A percentile compares a stretch with the other conserved stretches of the same genome.
phyloP scores from a whole-genome alignment of 1,284 basidiomycete genomes.

The Ustilago vetiveriae region DNA sequence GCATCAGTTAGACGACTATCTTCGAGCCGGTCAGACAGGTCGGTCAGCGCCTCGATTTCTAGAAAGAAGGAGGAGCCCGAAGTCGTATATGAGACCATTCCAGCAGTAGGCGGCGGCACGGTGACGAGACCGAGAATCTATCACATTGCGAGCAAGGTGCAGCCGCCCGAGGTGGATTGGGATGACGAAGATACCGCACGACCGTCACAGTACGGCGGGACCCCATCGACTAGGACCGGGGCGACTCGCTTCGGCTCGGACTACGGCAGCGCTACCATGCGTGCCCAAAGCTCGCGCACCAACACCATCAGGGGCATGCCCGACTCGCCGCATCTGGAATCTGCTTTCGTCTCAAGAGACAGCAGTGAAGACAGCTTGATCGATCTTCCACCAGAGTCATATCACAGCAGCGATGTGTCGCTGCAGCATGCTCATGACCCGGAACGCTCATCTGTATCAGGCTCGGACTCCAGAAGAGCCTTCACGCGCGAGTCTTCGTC shows the following conservation, averaged over 20 bases:
- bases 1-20: slow-evolving; percentile 13
- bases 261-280: slow-evolving; percentile 41
- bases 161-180: slow-evolving; percentile 50
- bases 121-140: slow-evolving; percentile 78
- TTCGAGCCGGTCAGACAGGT: slow-evolving; percentile 19
- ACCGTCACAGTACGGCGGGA: slow-evolving; percentile 44
- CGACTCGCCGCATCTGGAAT: slow-evolving; percentile 34
- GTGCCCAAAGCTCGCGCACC: slow-evolving; percentile 44
- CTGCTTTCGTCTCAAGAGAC: slow-evolving; percentile 25
- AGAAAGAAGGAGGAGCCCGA: slow-evolving; percentile 24
- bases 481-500: slow-evolving; percentile 26
- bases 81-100: slow-evolving; percentile 74
- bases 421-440: slow-evolving; percentile 12
- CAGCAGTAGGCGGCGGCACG: slow-evolving; percentile 80
- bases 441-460: slow-evolving; percentile 19
- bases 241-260: slow-evolving; percentile 45
- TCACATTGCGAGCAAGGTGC: slow-evolving; percentile 77
- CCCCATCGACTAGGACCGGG: slow-evolving; percentile 37
- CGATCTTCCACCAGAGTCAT: slow-evolving; percentile 43
- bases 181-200: slow-evolving; percentile 48
- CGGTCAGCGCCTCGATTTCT: slow-evolving; percentile 6
- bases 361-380: slow-evolving; percentile 45
- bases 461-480: slow-evolving; percentile 12
- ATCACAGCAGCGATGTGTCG: slow-evolving; percentile 43
- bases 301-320: slow-evolving; percentile 33